Base-by-base conservation (phyloP, 164 flowering plant species). In the Piper longum region DNA sequence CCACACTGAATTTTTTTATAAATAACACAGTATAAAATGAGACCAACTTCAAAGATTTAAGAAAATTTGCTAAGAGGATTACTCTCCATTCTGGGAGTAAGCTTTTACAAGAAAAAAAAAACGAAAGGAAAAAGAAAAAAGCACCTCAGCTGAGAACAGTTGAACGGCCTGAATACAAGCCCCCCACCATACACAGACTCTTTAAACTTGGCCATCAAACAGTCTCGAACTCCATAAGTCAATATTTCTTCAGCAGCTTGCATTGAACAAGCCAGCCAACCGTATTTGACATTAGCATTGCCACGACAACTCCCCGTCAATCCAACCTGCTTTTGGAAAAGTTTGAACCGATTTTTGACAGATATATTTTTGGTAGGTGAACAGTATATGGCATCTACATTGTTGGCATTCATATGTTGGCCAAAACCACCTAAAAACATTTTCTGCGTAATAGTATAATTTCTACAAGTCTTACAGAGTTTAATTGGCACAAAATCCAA, bases 321-420 rank as follows among this genome's bases (percentile, higher is more conserved):
- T 64, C 87, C 96, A 48, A 76, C 76, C 71, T 91, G 99, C 78
- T 86, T 87, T 57, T 77, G 67, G 56, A 95, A 95, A 59, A 83
- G 76, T 74, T 87, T 85, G 43, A 68, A 63, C 7, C 83, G 79
- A 70, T 79, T 78, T 65, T 75, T 70, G 67, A 68, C 63, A 0
- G 64, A 45, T 54, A 40, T 52, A 71, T 81, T 72, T 51, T 55
- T 56, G 0, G 26, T n/a, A 11, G 81, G 67, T 58, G 74, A 67
- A 11, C 67, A 72, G 14, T 54, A 56, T 19, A 86, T 62, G 19
- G 77, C 86, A 66, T 82, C 44, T 19, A 84, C 71, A 64, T 80
- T 71, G 18, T 72, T 54, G 43, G 69, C 81, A 66, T 60, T 45
- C 51, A 56, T 57, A 57, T 56, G 52, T 56, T 75, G 56, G 52